A percentile compares a stretch with the other conserved stretches of the same genome.
phyloP scores from a whole-genome alignment of 306 rosid species.

The Mimosa bimucronata region DNA sequence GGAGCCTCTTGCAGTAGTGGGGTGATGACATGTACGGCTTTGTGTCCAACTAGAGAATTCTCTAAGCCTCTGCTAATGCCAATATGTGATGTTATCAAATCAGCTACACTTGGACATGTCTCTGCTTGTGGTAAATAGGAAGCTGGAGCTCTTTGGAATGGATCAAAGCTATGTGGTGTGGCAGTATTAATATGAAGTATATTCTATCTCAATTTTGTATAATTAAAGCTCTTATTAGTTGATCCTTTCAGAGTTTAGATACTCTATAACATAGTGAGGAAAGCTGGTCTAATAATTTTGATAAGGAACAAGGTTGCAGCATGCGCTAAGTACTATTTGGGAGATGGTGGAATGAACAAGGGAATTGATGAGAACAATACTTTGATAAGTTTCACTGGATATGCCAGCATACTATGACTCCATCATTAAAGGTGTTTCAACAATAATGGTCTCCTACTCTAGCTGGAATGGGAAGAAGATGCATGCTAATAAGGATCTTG shows the following conservation, averaged over 20 bases:
- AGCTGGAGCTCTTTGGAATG: conserved; percentile 93
- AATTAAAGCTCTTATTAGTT: background rate
- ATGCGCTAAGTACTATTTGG: conserved; percentile 91
- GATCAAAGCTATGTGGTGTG: conserved; percentile 70
- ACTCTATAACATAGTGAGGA: background rate
- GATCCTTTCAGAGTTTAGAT: background rate
- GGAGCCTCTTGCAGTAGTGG: conserved; percentile 79
- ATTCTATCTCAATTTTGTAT: background rate
- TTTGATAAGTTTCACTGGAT: conserved; percentile 56
- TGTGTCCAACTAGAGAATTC: conserved; percentile 73
- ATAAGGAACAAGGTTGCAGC: conserved; percentile 91
- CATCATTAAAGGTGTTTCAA: conserved; percentile 72
- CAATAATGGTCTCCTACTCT: conserved; percentile 80
- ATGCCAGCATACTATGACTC: conserved; percentile 79
- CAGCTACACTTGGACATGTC: conserved; percentile 70
- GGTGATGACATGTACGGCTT: conserved; percentile 52
- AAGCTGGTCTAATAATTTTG: conserved; percentile 27
- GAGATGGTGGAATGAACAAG: conserved; percentile 91
- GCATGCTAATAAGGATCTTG: conserved; percentile 74
- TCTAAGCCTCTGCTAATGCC: conserved; percentile 93
- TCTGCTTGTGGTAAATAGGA: conserved; percentile 94
- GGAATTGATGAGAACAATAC: conserved; percentile 95
- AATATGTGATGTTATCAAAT: conserved; percentile 81
- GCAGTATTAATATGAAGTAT: too few species aligned
- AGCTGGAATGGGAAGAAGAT: conserved; percentile 85